Conservation (phyloP, 108 stramenopile species). For the Asterionellopsis glacialis region DNA sequence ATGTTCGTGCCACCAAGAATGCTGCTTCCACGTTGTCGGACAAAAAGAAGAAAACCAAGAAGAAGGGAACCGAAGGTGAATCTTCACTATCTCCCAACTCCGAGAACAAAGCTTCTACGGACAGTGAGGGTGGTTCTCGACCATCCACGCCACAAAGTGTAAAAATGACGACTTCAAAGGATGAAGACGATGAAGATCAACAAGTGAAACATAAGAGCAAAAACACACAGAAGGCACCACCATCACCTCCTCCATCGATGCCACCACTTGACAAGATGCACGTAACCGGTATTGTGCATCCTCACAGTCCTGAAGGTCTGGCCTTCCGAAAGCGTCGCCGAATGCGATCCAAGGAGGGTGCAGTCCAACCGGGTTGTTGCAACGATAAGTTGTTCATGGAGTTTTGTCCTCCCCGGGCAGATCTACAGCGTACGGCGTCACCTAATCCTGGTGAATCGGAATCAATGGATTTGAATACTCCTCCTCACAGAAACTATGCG, state of each 20-base stretch:
- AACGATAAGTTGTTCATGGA: conserved; percentile 45
- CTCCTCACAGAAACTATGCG: conserved; percentile 9
- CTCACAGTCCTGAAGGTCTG: conserved; percentile 28
- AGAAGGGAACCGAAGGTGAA: too few species aligned
- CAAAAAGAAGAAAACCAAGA: conserved; percentile 43
- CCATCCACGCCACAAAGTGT: too few species aligned
- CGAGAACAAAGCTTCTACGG: too few species aligned
- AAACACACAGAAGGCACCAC: conserved; percentile 5
- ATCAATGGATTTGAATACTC: conserved; percentile 15
- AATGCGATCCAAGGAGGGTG: conserved; percentile 32
- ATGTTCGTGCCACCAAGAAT: conserved; percentile 79
- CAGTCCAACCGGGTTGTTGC: conserved; percentile 10
- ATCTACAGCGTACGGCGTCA: conserved; percentile 28
- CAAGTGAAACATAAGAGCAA: neutral
- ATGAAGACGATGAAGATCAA: neutral
- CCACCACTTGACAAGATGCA: neutral
- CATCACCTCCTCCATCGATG: conserved; percentile 13
- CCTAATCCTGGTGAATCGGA: conserved; percentile 13
- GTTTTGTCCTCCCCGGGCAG: conserved; percentile 54
- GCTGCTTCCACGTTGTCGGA: conserved; percentile 32
- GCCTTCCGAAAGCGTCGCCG: conserved; percentile 46
- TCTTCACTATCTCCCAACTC: too few species aligned
- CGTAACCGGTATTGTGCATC: conserved; percentile 5
- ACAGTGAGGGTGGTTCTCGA: too few species aligned
- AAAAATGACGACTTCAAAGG: too few species aligned